A percentile compares a stretch with the other conserved stretches of the same genome.
Conservation (phyloP, 306 rosid genomes). For the Argentina anserina region DNA sequence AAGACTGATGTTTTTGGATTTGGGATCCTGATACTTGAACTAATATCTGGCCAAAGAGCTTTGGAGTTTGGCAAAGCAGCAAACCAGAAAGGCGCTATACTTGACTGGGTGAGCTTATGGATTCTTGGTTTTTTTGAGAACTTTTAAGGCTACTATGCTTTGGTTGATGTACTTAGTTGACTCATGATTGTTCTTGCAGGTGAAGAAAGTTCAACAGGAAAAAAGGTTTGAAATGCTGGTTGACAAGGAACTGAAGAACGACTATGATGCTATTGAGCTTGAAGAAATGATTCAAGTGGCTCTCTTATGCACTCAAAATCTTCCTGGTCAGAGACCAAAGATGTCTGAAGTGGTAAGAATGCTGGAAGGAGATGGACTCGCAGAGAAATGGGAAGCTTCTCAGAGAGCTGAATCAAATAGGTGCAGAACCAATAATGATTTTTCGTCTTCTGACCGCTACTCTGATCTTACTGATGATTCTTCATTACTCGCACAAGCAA, state of each 20-base stretch:
- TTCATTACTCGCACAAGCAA: constrained; percentile 90
- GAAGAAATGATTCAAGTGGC: constrained; percentile 91
- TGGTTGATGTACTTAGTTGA: not conserved
- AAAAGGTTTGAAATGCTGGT: constrained; percentile 76
- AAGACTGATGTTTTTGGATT: constrained; percentile 97
- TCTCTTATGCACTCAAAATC: constrained; percentile 76
- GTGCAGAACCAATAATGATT: constrained; percentile 65
- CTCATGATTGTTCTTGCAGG: constrained; percentile 45
- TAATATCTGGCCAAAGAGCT: constrained; percentile 88
- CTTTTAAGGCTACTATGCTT: not conserved
- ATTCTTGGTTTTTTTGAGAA: not conserved
- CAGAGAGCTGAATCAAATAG: constrained; percentile 77
- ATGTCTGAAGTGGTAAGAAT: constrained; percentile 95
- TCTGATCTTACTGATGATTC: constrained; percentile 97
- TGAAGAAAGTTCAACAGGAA: constrained; percentile 82
- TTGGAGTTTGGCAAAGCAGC: constrained; percentile 88
- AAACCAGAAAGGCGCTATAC: constrained; percentile 91
- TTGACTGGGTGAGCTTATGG: constrained; percentile 75
- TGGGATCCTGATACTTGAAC: constrained; percentile 87
- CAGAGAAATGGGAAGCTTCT: constrained; percentile 96
- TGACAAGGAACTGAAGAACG: constrained; percentile 66
- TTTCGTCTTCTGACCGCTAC: constrained; percentile 80
- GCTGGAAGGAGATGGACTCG: constrained; percentile 99
- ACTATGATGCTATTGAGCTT: constrained; percentile 73
- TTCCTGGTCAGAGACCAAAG: constrained; percentile 80